Evolutionary conservation across 1,139 yeast species (phyloP).

Genomic region (Geotrichum reessii): DNA sequence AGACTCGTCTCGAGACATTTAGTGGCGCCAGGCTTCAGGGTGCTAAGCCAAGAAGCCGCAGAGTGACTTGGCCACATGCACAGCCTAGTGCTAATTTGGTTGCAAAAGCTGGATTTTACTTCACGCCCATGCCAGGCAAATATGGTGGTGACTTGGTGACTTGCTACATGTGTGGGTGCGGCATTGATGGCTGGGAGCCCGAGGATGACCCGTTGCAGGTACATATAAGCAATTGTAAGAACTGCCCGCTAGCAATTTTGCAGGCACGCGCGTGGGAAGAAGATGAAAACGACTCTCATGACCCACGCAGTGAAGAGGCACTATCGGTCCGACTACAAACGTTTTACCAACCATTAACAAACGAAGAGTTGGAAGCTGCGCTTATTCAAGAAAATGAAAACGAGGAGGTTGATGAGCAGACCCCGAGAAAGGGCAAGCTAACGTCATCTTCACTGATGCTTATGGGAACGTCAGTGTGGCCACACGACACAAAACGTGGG

Average conservation of each 20-base stretch:
- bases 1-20: constrained; percentile 29
- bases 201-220: constrained; percentile 37
- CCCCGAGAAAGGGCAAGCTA: background rate
- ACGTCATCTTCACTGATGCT: background rate
- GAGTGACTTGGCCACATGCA: constrained; percentile 32
- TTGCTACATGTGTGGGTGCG: constrained; percentile 55
- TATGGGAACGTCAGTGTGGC: constrained; percentile 40
- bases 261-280: constrained; percentile 27
- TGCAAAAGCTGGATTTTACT: constrained; percentile 67
- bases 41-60: constrained; percentile 25
- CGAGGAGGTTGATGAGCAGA: background rate
- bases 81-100: constrained; percentile 34
- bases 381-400: constrained; percentile 2
- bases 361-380: constrained; percentile 12
- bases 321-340: constrained; percentile 46
- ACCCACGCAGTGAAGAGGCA: constrained; percentile 41
- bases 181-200: constrained; percentile 38
- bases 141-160: constrained; percentile 46
- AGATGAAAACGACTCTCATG: constrained; percentile 22
- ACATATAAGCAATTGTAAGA: constrained; percentile 46
- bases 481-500: constrained; percentile 43
- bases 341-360: constrained; percentile 37
- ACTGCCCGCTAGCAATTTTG: constrained; percentile 43
- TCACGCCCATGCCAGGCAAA: constrained; percentile 40
- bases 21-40: constrained; percentile 24